Evolutionary conservation across 2,329 filamentous ascomycete species (phyloP), one percentile per base, ranked within the genome.

Genomic region (Fusarium sp.): DNA sequence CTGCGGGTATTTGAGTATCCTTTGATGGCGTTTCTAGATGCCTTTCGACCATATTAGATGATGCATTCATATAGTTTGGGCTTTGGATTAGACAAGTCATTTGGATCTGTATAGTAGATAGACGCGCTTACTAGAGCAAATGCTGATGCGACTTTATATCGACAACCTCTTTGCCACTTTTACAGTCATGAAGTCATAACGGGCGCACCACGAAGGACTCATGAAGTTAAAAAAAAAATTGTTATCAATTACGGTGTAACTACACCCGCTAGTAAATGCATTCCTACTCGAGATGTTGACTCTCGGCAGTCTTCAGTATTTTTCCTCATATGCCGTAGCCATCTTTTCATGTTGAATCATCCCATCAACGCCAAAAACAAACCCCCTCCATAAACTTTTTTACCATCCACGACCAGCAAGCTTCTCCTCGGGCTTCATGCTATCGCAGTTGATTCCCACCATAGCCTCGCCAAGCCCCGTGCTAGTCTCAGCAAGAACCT

Each of bases 391-490:
- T 14, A 20, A 20, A 20, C 2, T 17, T n/a, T 26, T 26, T 72
- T 88, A 98, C 93, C 94, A 97, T 11, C 95, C 95, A 63, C 95
- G 86, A 64, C 89, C 90, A 31, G 95, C 92, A 81, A 98, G 84
- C 87, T 93, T 97, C 81, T 97, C 91, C 62, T 87, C 86, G 55
- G 93, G 88, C 66, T 86, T 85, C 91, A 98, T 91, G 73, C 86
- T 88, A 66, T 88, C 88, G 71, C 93, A 92, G 82, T 95, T 98
- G 77, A 98, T 94, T 26, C 96, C 96, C 13, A 98, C 95, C 94
- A 98, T 99, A 38, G 96, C 94, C 87, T 97, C 95, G n/a, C 96
- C 96, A 28, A 98, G 83, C 59, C 95, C 94, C 77, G 91, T 90
- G 82, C 92, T 95, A 62, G 95, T 92, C 82, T 97, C 91, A 7